Base-by-base conservation (phyloP, 2,329 filamentous ascomycete species). In the Cladosporium sp. region DNA sequence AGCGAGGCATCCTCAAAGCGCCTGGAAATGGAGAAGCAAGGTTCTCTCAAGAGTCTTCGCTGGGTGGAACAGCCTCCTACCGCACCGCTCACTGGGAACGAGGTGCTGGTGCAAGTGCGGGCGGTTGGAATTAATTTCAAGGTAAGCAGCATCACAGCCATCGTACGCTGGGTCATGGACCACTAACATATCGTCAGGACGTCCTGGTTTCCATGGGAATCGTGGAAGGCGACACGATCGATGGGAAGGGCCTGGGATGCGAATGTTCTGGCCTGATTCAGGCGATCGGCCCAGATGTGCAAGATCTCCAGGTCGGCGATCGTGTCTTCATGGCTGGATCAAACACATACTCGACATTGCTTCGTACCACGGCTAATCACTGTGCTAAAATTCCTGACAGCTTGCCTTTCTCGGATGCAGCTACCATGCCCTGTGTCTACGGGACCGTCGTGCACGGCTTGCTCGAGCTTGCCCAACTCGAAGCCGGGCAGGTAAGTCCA, bases 391-490 rank as follows among this genome's bases (percentile, higher is more conserved):
- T 73, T 2, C 66, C 69, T 12, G 69, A 68, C 52, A 58, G 46
- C 11, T 52, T 72, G 28, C 46, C 29, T 6, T 73, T 71, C 60
- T 65, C 64, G 40, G 61, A 71, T 10, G 70, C 67, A 12, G 55
- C 55, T n/a, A 29, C 26, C 5, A 28, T 58, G 31, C 55, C 55
- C 11, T 28, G 23, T 23, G 66, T 69, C 12, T 73, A 67, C 53
- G 52, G 37, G 10, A 75, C 73, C 8, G 72, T 68, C 2, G 65
- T 68, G 23, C 64, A 76, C 66, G 69, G 70, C 50, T 63, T 80
- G 26, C 66, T 72, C 29, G 69, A 76, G 4, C 63, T 72, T 37
- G 70, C 63, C 16, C 67, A 37, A 70, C 28, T 67, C 80, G 11
- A 44, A 60, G 2, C 69, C 72, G 31, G 77, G 74, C 14, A 75